A percentile compares a stretch with the other conserved stretches of the same genome.
phyloP scores from a whole-genome alignment of 2,329 filamentous ascomycete genomes.

The Talaromyces sp. region DNA sequence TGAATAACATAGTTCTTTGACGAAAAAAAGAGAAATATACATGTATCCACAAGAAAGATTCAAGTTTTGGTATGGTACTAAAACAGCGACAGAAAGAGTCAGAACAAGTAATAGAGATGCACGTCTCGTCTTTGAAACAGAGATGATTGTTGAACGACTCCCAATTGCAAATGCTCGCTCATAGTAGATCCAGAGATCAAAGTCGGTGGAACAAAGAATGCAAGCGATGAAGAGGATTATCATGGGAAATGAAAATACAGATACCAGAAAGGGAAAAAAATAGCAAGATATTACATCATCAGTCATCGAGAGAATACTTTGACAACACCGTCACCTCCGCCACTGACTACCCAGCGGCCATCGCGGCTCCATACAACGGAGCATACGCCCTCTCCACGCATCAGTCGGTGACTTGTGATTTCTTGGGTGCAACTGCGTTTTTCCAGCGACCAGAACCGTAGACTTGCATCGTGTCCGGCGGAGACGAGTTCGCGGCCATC shows the following conservation, averaged over 20 bases:
- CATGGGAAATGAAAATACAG: neutral
- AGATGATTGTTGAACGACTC: constrained; percentile 11
- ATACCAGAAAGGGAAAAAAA: neutral
- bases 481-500: constrained; percentile 93
- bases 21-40: neutral
- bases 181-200: constrained; percentile 16
- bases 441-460: constrained; percentile 96
- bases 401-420: constrained; percentile 85
- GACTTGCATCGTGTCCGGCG: constrained; percentile 88
- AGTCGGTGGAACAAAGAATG: constrained; percentile 3
- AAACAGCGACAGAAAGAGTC: constrained; percentile 5
- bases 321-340: constrained; percentile 89
- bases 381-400: constrained; percentile 95
- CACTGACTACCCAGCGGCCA: constrained; percentile 89
- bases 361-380: constrained; percentile 94
- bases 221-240: constrained; percentile 8
- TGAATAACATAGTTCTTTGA: neutral
- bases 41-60: constrained; percentile 11
- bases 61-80: constrained; percentile 3
- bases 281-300: constrained; percentile 6
- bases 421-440: constrained; percentile 95
- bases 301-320: constrained; percentile 68
- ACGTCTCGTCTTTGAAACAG: neutral
- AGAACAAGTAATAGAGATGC: constrained; percentile 9
- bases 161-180: constrained; percentile 19